Evolutionary conservation across 305 asterid species (phyloP), one percentile per base, ranked within the genome.

Genomic region (Ilex paraguariensis): DNA sequence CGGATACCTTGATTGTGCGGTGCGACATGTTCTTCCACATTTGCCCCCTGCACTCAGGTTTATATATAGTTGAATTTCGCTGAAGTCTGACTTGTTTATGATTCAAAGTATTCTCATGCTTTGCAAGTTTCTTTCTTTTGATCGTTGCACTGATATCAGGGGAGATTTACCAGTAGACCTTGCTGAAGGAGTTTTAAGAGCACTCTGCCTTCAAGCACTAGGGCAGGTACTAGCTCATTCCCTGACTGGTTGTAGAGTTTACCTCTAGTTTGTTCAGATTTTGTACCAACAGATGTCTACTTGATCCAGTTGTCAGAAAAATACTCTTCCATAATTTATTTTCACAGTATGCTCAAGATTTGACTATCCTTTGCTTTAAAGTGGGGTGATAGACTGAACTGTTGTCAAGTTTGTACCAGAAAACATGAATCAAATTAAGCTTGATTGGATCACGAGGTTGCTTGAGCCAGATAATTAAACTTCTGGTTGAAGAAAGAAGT

Each of bases 1-100:
- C 8, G 99, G 99, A 70, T 94, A 86, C 83, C 96, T 94, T 76
- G 99, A 94, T 70, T 91, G 95, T 80, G 99, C 99, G 51, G 90
- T 94, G 66, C 82, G 86, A 48, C 91, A 84, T 59, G 96, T 94
- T 68, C 95, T 88, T 54, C 99, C 99, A 6, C 97, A 91, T 69
- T 62, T 94, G 72, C 85, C 98, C 36, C 72, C 63, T 63, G 99
- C 91, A 82, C 83, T 75, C 70, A 91, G 98, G 99, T 88, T 68
- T 54, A 55, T 52, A 58, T 57, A 21, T 60, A 21, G 60, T 51
- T 21, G 32, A 66, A 10, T 13, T 46, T 46, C 10, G 11, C 31
- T 10, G 56, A 52, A n/a, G 6, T 14, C 54, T 52, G n/a, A 14
- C 73, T 73, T 64, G 46, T 39, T 65, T 67, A 63, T 66, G 48